Evolutionary conservation across 257 asterid species (phyloP).

Genomic region (Capsicum chinense): DNA sequence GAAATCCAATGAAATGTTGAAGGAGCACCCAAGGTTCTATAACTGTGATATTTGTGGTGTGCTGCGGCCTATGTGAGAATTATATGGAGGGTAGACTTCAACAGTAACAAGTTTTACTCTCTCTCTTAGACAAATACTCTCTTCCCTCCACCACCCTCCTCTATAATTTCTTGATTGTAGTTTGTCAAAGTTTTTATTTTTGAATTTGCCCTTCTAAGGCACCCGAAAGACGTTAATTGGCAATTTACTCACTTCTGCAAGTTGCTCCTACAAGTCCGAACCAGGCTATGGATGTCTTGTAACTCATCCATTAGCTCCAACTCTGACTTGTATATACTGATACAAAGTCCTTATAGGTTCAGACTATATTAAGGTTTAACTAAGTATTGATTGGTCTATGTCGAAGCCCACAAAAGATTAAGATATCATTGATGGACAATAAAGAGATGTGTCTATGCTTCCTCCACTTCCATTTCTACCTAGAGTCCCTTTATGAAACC

Average conservation of each 20-base stretch:
- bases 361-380: not conserved
- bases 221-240: not conserved
- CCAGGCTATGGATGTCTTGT: not conserved
- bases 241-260: not conserved
- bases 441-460: not conserved
- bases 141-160: conserved; percentile 4
- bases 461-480: not conserved
- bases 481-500: not conserved
- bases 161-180: not conserved
- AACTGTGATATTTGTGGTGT: not conserved
- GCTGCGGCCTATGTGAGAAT: not conserved
- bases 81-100: not conserved
- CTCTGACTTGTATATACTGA: conserved; percentile 4
- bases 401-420: not conserved
- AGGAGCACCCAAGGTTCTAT: not conserved
- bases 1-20: not conserved
- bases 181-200: not conserved
- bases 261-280: not conserved
- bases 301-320: not conserved
- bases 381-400: not conserved
- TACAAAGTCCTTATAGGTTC: not conserved
- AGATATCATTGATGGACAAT: not conserved
- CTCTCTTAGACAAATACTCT: conserved; percentile 4
- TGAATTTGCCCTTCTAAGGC: not conserved
- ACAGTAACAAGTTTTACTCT: not conserved